These are phyloP conservation scores for Polygonum aviculare DNA, from an alignment of 148 eudicot species.

Conservation along the genomic window DNA sequence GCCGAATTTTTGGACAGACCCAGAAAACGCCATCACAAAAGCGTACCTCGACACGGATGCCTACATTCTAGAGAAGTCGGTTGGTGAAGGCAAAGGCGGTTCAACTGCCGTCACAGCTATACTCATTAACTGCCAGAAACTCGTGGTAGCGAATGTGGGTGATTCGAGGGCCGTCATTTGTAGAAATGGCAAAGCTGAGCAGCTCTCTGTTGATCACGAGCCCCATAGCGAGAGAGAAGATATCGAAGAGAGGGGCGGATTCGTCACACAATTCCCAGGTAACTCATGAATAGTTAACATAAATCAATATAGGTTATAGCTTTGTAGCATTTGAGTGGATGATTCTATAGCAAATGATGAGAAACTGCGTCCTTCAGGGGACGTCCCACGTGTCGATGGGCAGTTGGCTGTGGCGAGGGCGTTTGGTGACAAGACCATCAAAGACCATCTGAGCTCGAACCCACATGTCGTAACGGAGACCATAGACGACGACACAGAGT, in stretches of 20 bases:
- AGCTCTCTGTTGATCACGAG: constrained; percentile 59
- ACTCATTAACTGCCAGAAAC: constrained; percentile 39
- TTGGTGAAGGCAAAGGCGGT: constrained; percentile 46
- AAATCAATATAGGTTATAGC: background rate
- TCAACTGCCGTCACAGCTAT: constrained; percentile 81
- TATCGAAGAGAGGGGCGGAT: constrained; percentile 35
- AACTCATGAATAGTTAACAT: background rate
- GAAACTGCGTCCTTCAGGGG: constrained; percentile 34
- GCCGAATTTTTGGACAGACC: constrained; percentile 21
- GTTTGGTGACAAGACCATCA: constrained; percentile 86
- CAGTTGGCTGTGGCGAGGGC: constrained; percentile 90
- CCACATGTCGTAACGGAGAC: constrained; percentile 43
- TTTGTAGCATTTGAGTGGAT: background rate
- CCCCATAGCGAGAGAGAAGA: constrained; percentile 27
- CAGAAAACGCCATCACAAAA: constrained; percentile 36
- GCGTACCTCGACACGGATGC: constrained; percentile 49
- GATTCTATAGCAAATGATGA: background rate
- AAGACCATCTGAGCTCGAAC: constrained; percentile 80
- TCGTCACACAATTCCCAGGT: constrained; percentile 35
- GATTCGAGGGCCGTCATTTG: constrained; percentile 61
- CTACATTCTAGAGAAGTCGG: constrained; percentile 37
- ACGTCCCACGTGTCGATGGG: constrained; percentile 89
- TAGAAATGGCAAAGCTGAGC: constrained; percentile 43
- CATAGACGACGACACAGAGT: constrained; percentile 49
- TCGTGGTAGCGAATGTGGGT: constrained; percentile 61